A percentile compares a stretch with the other conserved stretches of the same genome.
phyloP scores from a whole-genome alignment of 306 rosid genomes.

The Castanea mollissima region DNA sequence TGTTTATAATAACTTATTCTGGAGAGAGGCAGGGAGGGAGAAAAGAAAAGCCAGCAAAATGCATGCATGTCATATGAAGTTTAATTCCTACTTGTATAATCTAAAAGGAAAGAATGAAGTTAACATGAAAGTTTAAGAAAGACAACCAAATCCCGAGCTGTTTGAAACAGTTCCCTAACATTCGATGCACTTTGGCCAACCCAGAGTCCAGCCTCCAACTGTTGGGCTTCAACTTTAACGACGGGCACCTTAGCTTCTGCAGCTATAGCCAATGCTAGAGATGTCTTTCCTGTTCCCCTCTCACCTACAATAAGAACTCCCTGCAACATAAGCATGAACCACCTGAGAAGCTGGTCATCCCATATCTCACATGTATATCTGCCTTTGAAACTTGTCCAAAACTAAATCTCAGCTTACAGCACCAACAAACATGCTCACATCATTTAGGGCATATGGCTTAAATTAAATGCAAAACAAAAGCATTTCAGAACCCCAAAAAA shows the following conservation, averaged over 20 bases:
- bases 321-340: slow-evolving; percentile 48
- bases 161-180: slow-evolving; percentile 92
- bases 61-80: background rate
- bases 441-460: background rate
- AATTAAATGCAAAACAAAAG: background rate
- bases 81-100: background rate
- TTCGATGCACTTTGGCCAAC: slow-evolving; percentile 99
- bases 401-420: background rate
- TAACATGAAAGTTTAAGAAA: slow-evolving; percentile 32
- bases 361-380: background rate
- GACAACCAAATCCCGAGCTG: slow-evolving; percentile 95
- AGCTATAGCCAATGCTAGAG: slow-evolving; percentile 95
- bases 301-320: slow-evolving; percentile 96
- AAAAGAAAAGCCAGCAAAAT: background rate
- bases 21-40: background rate
- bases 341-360: slow-evolving; percentile 21
- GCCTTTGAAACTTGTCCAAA: background rate
- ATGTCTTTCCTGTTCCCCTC: slow-evolving; percentile 98
- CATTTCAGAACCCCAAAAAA: background rate
- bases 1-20: background rate
- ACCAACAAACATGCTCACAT: slow-evolving; percentile 7
- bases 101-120: slow-evolving; percentile 13
- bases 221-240: slow-evolving; percentile 81
- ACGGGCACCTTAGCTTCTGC: slow-evolving; percentile 98
- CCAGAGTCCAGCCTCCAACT: slow-evolving; percentile 97